phyloP scores from a whole-genome alignment of 805 yeast genomes.

The Barnettozyma populi region DNA sequence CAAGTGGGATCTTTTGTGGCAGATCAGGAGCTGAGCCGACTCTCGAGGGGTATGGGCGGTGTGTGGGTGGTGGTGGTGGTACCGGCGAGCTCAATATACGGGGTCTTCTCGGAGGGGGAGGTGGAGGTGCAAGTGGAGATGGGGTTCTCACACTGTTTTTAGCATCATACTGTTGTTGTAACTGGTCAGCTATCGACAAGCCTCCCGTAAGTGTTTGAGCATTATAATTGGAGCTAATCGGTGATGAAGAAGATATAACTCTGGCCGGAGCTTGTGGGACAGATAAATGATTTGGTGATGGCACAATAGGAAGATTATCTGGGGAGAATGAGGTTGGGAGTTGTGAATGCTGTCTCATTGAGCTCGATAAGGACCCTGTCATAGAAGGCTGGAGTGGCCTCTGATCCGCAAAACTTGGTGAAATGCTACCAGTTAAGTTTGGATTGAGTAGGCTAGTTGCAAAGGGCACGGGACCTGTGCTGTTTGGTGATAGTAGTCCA shows the following conservation, averaged over 20 bases:
- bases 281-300: slow-evolving; percentile 3
- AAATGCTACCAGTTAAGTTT: background rate
- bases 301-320: background rate
- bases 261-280: slow-evolving; percentile 15
- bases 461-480: slow-evolving; percentile 17
- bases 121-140: slow-evolving; percentile 30
- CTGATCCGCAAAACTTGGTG: slow-evolving; percentile 2
- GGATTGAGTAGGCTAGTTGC: slow-evolving; percentile 19
- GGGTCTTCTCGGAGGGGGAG: slow-evolving; percentile 35
- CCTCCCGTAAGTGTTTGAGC: slow-evolving; percentile 1
- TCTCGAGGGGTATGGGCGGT: too few relatives aligned
- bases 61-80: slow-evolving; percentile 18
- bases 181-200: slow-evolving; percentile 11
- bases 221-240: slow-evolving; percentile 13
- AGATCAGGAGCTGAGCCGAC: slow-evolving; percentile 14
- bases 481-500: slow-evolving; percentile 14
- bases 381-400: slow-evolving; percentile 32
- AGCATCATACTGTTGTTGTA: slow-evolving; percentile 13
- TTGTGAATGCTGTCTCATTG: slow-evolving; percentile 11
- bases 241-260: slow-evolving; percentile 21
- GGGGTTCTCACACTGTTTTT: slow-evolving; percentile 10
- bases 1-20: slow-evolving; percentile 18
- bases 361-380: slow-evolving; percentile 35
- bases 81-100: slow-evolving; percentile 25
- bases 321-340: slow-evolving; percentile 10